Base-by-base conservation (phyloP, 192 early-diverging fungal genomes). In the Kickxella alabastrina region DNA sequence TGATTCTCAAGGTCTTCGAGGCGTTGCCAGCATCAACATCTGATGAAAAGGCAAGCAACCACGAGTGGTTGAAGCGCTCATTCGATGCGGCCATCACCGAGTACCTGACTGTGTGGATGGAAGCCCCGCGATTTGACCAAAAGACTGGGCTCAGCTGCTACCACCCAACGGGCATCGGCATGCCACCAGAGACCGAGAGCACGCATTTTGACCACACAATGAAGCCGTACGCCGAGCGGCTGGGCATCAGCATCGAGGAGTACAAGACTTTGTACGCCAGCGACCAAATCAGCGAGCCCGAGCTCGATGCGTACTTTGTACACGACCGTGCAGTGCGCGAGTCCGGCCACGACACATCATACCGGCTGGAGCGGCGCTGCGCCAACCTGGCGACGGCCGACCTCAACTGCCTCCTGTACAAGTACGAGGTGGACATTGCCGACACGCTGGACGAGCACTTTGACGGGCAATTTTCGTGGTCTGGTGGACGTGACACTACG, bases 291-390 rank as follows among this genome's bases (percentile, higher is more conserved):
- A 50, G 71, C 27, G 92, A 92, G 55, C 90, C 91, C 6, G 82
- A 88, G 43, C 70, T 99, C 27, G 95, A 99, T 71, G 85, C 75
- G 28, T 99, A 96, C 68, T 99, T 99, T 70, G 80, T 93, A 40
- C 97, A 99, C 68, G 97, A 99, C 65, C 85, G 97, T 5, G 97
- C 97, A 0, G 93, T 95, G 3, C 87, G 95, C 45, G 93, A 97
- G 75, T 93, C 91, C 25, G 95, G 94, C 13, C 94, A 98, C 73
- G 94, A 98, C 68, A 97, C 94, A 0, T 90, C 93, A 10, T 97
- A 98, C 67, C 79, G 94, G 3, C 86, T 93, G 24, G 97, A 99
- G 60, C 83, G 85, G 25, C 78, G 85, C 29, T 95, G 92, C 60
- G 97, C 94, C 0, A 79, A 90, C 55, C 70, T 99, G 59, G 92